Base-by-base conservation (phyloP, 306 rosid species). In the Vicia faba region DNA sequence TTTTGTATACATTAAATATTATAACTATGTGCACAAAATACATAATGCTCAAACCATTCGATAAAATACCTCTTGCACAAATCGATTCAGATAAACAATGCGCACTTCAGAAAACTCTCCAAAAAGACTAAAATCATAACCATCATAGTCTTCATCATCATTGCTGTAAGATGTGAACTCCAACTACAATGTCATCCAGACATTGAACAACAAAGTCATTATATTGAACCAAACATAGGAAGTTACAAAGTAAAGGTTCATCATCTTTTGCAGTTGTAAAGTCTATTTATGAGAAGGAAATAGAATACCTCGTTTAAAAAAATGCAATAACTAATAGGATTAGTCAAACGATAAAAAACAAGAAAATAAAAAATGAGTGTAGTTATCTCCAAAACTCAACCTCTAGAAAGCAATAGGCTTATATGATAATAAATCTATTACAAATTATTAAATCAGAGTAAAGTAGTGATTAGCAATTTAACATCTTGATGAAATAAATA, bases 51-150 rank as follows among this genome's bases (percentile, higher is more conserved):
- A 39, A 69, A 71, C 49, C 23, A 44, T 63, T 46, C 11, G 11
- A 72, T 28, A 63, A 23, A 61, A 70, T 86, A 93, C 99, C 96
- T 93, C 99, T 80, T 90, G 99, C 46, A 90, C 72, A 72, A 93
- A 93, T 56, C 97, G 89, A 82, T 93, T 90, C 82, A 93, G 80
- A 81, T 88, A 93, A 50, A 93, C 86, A 55, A 93, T 49, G 67
- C 99, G 97, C 69, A 93, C 97, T 93, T 93, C 99, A 14, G 97
- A 93, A 81, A 93, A 96, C 83, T 90, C 79, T 56, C 99, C 97
- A 76, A 61, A 76, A 51, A 93, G 96, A 71, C 99, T 83, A 71
- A 73, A 93, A 67, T 93, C 99, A 79, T 80, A 93, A 50, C 99
- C 99, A 77, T 82, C 75, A 57, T 83, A 93, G 77, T 93, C 99